These are phyloP conservation scores for Alternaria incomplexa DNA, from an alignment of 2,329 filamentous ascomycete genomes.

Conservation along the genomic window DNA sequence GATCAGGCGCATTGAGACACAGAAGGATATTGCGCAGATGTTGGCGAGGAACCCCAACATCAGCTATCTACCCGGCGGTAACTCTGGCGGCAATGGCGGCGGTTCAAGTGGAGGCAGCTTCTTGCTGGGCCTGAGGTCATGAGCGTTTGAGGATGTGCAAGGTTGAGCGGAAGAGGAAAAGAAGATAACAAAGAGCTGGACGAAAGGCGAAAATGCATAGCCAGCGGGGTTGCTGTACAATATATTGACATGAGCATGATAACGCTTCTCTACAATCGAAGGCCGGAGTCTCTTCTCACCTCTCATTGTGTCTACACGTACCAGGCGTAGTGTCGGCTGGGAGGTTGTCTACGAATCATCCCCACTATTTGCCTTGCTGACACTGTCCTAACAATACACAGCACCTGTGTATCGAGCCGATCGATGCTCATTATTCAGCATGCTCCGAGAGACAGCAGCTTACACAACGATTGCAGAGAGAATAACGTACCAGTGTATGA, in stretches of 20 bases:
- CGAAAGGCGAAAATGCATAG: constrained; percentile 22
- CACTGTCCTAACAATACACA: not conserved
- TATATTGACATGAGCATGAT: constrained; percentile 23
- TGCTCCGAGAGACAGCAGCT: not conserved
- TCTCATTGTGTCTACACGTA: not conserved
- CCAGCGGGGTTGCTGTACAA: constrained; percentile 40
- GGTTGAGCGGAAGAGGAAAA: not conserved
- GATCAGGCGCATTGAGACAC: constrained; percentile 97
- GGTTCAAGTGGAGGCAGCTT: constrained; percentile 69
- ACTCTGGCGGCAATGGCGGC: constrained; percentile 59
- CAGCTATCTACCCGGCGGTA: constrained; percentile 85
- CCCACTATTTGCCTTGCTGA: not conserved
- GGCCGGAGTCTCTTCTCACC: not conserved
- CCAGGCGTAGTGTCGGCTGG: not conserved
- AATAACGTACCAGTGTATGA: not conserved
- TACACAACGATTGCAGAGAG: not conserved
- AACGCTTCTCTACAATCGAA: constrained; percentile 11
- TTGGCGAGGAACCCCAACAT: constrained; percentile 92
- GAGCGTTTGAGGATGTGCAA: constrained; percentile 3
- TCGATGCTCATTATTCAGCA: not conserved
- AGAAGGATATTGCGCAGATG: constrained; percentile 91
- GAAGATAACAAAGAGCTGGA: not conserved
- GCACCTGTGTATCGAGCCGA: not conserved
- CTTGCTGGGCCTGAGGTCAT: constrained; percentile 68
- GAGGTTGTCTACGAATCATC: not conserved